Evolutionary conservation across 352 stramenopile genomes (phyloP), one percentile per base, ranked within the genome.

Genomic region (Globisporangium spiculum): DNA sequence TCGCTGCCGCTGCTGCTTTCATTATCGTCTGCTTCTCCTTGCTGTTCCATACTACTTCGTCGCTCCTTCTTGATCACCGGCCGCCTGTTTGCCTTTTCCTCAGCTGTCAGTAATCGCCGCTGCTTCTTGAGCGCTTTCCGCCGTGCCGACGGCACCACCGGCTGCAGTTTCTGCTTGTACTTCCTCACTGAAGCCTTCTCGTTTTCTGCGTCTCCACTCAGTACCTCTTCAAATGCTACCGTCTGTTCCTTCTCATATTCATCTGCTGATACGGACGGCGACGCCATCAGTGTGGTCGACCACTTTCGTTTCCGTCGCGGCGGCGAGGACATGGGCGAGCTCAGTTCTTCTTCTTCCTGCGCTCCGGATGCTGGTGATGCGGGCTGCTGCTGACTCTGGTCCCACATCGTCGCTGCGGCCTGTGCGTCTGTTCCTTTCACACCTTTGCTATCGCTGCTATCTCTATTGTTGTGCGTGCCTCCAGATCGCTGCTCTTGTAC

Each of bases 251-350:
- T 44, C 16, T 66, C 52, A 16, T 62, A 53, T 5, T 62, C 52
- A 34, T 41, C 36, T 69, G 60, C 1, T 5, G 56, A 62, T 14
- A n/a, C 32, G 9, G 32, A 62, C 9, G 61, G 52, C 32, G 69
- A 65, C 56, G 18, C 53, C 27, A 86, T 69, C 14, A 93, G 72
- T 14, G 85, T 93, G 18, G 85, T 93, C 14, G 81, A 81, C 85
- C 85, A 93, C 66, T 91, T 91, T 38, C 86, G 83, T 62, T 90
- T 88, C n/a, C 80, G 76, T 12, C 81, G 62, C 3, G 52, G 34
- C 16, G 60, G 62, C 3, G 67, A 63, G 16, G 64, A 65, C 55
- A 60, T 60, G 22, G 66, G 66, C 30, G 66, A 62, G 16, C 52
- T 66, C 32, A 8, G 2, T 1, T 60, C 41, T 14, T 59, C 41